Percentiles rank a stretch among this genome's conserved stretches.
Conservation (phyloP, 441 rosid species). For the Populus hybrid region DNA sequence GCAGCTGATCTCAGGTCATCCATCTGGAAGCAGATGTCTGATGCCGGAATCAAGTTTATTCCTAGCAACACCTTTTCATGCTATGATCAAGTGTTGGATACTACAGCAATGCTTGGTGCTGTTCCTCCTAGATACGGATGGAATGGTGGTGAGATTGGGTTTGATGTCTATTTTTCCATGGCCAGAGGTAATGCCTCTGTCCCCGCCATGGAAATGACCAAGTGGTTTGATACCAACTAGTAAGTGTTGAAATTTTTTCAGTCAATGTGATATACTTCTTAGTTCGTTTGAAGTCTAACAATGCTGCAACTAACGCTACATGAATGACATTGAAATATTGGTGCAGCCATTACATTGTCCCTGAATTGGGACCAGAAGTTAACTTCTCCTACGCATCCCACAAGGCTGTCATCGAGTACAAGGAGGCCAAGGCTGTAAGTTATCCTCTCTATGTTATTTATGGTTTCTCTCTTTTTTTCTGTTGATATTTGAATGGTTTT, state of each 20-base stretch:
- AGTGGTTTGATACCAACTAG: constrained; percentile 99
- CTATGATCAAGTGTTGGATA: constrained; percentile 89
- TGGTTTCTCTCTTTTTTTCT: background rate
- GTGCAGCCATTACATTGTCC: constrained; percentile 91
- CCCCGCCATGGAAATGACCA: constrained; percentile 99
- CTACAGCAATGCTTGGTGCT: constrained; percentile 95
- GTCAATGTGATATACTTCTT: background rate
- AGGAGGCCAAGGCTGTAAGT: constrained; percentile 91
- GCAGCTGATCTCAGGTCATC: constrained; percentile 77
- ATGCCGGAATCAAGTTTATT: constrained; percentile 75
- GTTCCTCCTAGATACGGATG: constrained; percentile 85
- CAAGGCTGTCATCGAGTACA: constrained; percentile 90
- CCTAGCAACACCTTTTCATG: constrained; percentile 95
- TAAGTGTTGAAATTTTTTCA: constrained; percentile 36
- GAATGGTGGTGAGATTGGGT: constrained; percentile 82
- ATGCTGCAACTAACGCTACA: background rate
- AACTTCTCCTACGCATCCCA: constrained; percentile 91
- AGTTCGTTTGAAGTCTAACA: background rate
- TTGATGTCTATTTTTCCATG: constrained; percentile 88
- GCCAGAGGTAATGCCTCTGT: constrained; percentile 97
- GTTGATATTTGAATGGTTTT: background rate
- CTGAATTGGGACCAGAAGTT: constrained; percentile 90
- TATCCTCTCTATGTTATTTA: background rate
- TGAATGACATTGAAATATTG: background rate
- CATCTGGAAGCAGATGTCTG: constrained; percentile 93